Base-by-base conservation (phyloP, 2,329 filamentous ascomycete species). In the Aspergillus unguis region DNA sequence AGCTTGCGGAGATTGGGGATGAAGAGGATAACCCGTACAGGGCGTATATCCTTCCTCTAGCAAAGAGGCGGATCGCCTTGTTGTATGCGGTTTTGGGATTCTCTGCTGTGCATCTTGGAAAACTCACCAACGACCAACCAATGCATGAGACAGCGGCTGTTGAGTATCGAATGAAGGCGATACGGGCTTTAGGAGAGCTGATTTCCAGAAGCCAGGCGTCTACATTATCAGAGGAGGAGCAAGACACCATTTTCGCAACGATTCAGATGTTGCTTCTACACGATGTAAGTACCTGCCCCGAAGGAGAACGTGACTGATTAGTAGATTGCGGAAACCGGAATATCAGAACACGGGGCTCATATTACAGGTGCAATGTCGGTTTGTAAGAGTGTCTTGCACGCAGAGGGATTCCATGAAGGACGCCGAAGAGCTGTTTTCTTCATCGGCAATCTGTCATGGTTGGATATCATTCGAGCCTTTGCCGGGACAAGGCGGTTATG, bases 291-390 rank as follows among this genome's bases (percentile, higher is more conserved):
- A 6, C 4, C 23, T 4, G 9, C 9, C 23, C 3, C 8, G 11
- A 27, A 17, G 7, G 29, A 17, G 6, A 6, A 4, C 4, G 9
- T 6, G 25, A 7, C 48, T 56, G 23, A 57, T 26, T 33, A 10
- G 4, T 26, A 69, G 66, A 68, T 69, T 23, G 60, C 55, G n/a
- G 66, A 68, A 53, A 58, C 66, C 1, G 65, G 66, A 7, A 59
- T 68, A 6, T 69, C 66, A 3, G 60, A 55, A 1, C 66, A 68
- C 37, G 66, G 66, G 1, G 65, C 62, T 35, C 66, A 68, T 44
- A 68, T 68, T 8, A 67, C 65, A 2, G 66, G 66, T 5, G 65
- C 66, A 1, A 60, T 69, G 58, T 69, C 66, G 1, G 65, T 69
- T 10, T 68, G 65, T 44, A 65, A 63, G 32, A 61, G 62, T 7